Base-by-base conservation (phyloP, 78 protist genomes). In the Dictyostelium purpureum region DNA sequence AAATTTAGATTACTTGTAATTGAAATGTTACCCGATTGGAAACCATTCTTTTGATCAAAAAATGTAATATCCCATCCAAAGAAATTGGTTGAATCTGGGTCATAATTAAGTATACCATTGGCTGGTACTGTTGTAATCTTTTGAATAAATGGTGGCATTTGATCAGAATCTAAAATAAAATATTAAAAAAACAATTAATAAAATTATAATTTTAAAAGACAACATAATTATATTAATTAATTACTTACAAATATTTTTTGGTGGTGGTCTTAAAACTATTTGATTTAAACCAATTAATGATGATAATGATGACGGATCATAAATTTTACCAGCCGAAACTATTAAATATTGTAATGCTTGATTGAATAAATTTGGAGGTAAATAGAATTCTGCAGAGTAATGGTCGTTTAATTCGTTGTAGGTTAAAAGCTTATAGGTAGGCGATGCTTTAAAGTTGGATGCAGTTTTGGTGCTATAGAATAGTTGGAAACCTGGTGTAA, bases 401-500 rank as follows among this genome's bases (percentile, higher is more conserved):
- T 16, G 28, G 21, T 51, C 45, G 18, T 14, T 4, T 28, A 16
- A 2, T 28, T 51, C 2, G 45, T 31, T 47, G 26, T 37, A 38
- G 9, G 6, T 10, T 51, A 71, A 5, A 16, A 2, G 6, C 6
- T 31, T 9, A 42, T 69, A 69, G 12, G 35, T 69, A n/a, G 47
- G 76, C 21, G 47, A 45, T 28, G 56, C 21, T 28, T 35, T 6
- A 19, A 71, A 71, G 9, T n/a, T 40, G 10, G 28, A n/a, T 12
- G 40, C 57, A 19, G 24, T 11, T n/a, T 71, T 18, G 14, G 28
- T n/a, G 40, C 21, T 71, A 47, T 45, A 71, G 26, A 43, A 35
- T 26, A 28, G 45, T 71, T 71, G 54, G 4, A 43, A 71, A n/a
- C 79, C 76, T 2, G 76, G 76, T 40, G 76, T 69, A 69, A 69